A percentile compares a stretch with the other conserved stretches of the same genome.
These are phyloP conservation scores for Claviceps purpurea DNA, from an alignment of 2,329 filamentous ascomycete species.

Conservation along the genomic window DNA sequence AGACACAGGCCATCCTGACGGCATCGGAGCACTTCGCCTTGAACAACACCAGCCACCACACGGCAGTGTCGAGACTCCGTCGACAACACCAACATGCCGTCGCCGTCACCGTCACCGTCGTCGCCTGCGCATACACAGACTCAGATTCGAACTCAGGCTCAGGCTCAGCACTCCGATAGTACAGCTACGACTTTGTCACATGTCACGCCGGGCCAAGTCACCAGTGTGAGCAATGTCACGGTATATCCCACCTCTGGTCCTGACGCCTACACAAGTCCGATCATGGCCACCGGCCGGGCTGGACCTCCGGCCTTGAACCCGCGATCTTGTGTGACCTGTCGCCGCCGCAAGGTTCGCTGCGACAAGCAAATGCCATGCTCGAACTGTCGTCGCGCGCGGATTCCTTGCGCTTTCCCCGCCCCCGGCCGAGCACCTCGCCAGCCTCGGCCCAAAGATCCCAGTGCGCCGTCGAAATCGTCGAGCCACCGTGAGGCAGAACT, in stretches of 20 bases:
- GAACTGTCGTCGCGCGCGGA: slow-evolving; percentile 58
- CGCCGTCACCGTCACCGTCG: slow-evolving; percentile 11
- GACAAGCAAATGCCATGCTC: slow-evolving; percentile 66
- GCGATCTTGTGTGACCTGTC: slow-evolving; percentile 36
- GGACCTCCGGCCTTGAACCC: slow-evolving; percentile 27
- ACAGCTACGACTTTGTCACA: slow-evolving; percentile 6
- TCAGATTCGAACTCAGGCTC: not conserved
- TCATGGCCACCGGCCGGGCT: slow-evolving; percentile 19
- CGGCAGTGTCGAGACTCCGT: slow-evolving; percentile 11
- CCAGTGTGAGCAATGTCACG: slow-evolving; percentile 16
- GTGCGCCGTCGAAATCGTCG: slow-evolving; percentile 44
- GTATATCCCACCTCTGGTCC: slow-evolving; percentile 27
- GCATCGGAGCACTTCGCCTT: not conserved
- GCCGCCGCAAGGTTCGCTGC: slow-evolving; percentile 57
- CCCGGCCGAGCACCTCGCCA: slow-evolving; percentile 60
- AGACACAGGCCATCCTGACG: not conserved
- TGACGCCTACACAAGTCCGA: slow-evolving; percentile 23
- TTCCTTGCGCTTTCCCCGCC: slow-evolving; percentile 61
- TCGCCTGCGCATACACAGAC: slow-evolving; percentile 6
- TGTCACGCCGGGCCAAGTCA: slow-evolving; percentile 7
- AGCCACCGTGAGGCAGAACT: slow-evolving; percentile 55
- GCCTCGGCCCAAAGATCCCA: slow-evolving; percentile 49
- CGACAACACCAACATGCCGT: slow-evolving; percentile 11
- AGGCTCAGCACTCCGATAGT: slow-evolving; percentile 9
- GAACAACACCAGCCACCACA: not conserved